phyloP scores from a whole-genome alignment of 345 rosid genomes.

The Eucalyptus regnans region DNA sequence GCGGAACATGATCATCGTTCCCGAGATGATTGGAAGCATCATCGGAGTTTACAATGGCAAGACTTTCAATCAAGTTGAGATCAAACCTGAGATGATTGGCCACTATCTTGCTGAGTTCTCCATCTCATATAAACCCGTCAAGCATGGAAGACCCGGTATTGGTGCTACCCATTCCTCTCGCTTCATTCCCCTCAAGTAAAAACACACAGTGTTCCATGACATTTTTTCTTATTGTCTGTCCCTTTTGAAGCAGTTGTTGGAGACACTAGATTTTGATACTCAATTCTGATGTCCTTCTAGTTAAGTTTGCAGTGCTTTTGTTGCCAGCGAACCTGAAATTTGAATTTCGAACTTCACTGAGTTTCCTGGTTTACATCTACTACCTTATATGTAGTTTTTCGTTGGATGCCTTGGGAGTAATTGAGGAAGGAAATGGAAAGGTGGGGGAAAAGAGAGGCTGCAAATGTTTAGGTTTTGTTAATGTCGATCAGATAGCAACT shows the following conservation, averaged over 20 bases:
- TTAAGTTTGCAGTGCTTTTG: neutral
- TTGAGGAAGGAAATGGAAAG: neutral
- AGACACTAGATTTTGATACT: neutral
- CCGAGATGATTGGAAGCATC: constrained; percentile 6
- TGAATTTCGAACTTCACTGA: neutral
- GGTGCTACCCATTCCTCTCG: constrained; percentile 8
- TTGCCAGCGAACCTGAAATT: neutral
- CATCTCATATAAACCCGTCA: constrained; percentile 2
- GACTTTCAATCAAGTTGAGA: constrained; percentile 4
- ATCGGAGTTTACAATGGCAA: constrained; percentile 3
- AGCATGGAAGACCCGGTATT: constrained; percentile 8
- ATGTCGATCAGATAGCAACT: neutral
- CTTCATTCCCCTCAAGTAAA: constrained; percentile 4
- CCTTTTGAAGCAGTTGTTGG: neutral
- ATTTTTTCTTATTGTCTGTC: neutral
- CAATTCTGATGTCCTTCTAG: neutral
- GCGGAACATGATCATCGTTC: constrained; percentile 4
- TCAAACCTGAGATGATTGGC: constrained; percentile 3
- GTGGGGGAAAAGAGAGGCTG: neutral
- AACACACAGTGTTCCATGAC: neutral
- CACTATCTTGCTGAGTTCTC: constrained; percentile 6
- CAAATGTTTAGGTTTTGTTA: neutral
- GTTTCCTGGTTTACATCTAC: neutral
- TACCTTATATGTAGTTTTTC: neutral
- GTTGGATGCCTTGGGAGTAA: neutral